Conservation (phyloP, 208 protist genomes). For the Angomonas deanei region DNA sequence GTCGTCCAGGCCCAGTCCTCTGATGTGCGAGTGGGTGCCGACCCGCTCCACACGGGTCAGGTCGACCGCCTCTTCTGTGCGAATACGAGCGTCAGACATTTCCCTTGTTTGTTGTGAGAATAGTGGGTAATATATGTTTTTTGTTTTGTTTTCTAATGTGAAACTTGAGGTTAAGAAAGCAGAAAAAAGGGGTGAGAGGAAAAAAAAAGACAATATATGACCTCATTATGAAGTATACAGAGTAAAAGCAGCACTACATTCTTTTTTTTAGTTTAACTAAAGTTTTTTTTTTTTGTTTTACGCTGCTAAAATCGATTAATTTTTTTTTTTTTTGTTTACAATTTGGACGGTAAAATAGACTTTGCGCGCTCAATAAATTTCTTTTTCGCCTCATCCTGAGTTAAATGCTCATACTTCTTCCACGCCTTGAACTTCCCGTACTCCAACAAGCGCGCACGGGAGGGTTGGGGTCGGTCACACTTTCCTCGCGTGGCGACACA, state of each 20-base stretch:
- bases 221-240: not conserved
- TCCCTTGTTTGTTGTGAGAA: not conserved
- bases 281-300: not conserved
- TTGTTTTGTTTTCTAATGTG: constrained; percentile 5
- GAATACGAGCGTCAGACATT: constrained; percentile 73
- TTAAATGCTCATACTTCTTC: constrained; percentile 70
- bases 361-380: constrained; percentile 65
- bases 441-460: constrained; percentile 42
- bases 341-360: constrained; percentile 9
- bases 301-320: not conserved
- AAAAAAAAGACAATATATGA: constrained; percentile 5
- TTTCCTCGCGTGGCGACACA: constrained; percentile 64
- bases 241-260: no score
- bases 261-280: no score
- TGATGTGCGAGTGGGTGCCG: constrained; percentile 99
- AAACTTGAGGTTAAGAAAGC: no score
- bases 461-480: constrained; percentile 51
- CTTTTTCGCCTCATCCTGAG: constrained; percentile 65
- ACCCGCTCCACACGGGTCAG: constrained; percentile 96
- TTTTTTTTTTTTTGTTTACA: constrained; percentile 1
- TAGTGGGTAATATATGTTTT: no score
- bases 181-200: not conserved
- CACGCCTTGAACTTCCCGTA: constrained; percentile 79
- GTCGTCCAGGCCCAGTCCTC: constrained; percentile 99
- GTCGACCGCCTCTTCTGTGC: constrained; percentile 93